A percentile compares a stretch with the other conserved stretches of the same genome.
phyloP scores from a whole-genome alignment of 441 rosid species.

The Isatis lusitanica region DNA sequence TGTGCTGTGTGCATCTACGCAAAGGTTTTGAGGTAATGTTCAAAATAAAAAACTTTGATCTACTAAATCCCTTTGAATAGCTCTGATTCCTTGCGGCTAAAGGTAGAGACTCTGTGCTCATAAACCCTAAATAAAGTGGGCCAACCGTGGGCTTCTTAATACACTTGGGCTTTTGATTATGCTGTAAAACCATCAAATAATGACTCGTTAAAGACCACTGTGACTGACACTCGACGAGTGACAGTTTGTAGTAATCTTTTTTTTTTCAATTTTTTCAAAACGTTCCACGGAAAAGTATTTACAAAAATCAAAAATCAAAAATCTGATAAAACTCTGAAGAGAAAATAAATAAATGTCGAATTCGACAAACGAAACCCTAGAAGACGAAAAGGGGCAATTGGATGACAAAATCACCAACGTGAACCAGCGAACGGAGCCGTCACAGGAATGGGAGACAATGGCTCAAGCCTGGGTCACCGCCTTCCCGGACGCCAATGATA shows the following conservation, averaged over 20 bases:
- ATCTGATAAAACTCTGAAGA: background rate
- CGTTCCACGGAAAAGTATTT: no score
- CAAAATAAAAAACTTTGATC: no score
- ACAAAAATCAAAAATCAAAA: no score
- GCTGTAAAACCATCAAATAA: background rate
- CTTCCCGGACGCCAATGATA: no score
- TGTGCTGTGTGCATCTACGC: background rate
- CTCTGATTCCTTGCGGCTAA: background rate
- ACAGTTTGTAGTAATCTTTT: no score
- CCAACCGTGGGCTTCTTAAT: background rate
- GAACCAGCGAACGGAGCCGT: slow-evolving; percentile 45
- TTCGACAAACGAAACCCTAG: slow-evolving; percentile 45
- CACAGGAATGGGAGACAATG: slow-evolving; percentile 86
- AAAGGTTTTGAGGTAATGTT: background rate
- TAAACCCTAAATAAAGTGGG: background rate
- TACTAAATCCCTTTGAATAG: no score
- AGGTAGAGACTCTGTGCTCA: background rate
- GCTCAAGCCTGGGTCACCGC: slow-evolving; percentile 79
- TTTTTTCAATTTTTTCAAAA: no score
- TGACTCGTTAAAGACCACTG: background rate
- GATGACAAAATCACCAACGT: slow-evolving; percentile 23
- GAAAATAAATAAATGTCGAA: slow-evolving; percentile 36
- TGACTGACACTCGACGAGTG: background rate
- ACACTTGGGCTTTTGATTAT: background rate
- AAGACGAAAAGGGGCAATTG: slow-evolving; percentile 32